Evolutionary conservation across 768 basidiomycete species (phyloP), one percentile per base, ranked within the genome.

Genomic region (Boletus pseudo-olivaceus): DNA sequence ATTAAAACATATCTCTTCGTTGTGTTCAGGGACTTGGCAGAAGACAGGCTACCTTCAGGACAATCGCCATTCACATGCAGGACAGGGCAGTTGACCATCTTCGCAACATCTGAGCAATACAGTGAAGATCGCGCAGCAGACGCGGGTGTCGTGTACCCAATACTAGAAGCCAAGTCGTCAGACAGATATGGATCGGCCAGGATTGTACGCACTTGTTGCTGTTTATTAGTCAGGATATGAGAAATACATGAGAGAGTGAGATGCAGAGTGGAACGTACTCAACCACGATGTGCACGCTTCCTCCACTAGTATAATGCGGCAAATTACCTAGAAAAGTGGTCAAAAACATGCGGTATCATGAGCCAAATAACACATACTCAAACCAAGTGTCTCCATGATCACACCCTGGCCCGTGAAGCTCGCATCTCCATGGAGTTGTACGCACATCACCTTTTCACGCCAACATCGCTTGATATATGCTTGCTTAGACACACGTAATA

Each of bases 81-180:
- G 5, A 95, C 82, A 1, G 93, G 94, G 0, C 90, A 85, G 54
- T 90, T 87, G 61, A 94, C 86, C 87, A 90, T 91, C 72, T 95
- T 95, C 6, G 87, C 90, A 35, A 90, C 75, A 65, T 93, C 91
- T 1, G 90, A 90, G 64, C 90, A 93, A 64, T 97, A 97, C 33
- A 90, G 65, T 0, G 89, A 92, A 1, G 93, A 94, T 7, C 93
- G 82, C 14, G 90, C 89, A 47, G 80, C 82, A 0, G 89, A 84
- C 0, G 91, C 88, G 0, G 92, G 93, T 0, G 93, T 95, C 0
- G 93, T 95, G 61, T 95, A 96, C 23, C 93, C 93, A 54, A 96
- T 91, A 61, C 89, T 95, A 61, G 15, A 54, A 43, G 12, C n/a
- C 47, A 32, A 44, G 14, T n/a, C 27, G 29, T 62, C 11, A 65